Base-by-base conservation (phyloP, 2,329 filamentous ascomycete species). In the Hyphodiscus sp. region DNA sequence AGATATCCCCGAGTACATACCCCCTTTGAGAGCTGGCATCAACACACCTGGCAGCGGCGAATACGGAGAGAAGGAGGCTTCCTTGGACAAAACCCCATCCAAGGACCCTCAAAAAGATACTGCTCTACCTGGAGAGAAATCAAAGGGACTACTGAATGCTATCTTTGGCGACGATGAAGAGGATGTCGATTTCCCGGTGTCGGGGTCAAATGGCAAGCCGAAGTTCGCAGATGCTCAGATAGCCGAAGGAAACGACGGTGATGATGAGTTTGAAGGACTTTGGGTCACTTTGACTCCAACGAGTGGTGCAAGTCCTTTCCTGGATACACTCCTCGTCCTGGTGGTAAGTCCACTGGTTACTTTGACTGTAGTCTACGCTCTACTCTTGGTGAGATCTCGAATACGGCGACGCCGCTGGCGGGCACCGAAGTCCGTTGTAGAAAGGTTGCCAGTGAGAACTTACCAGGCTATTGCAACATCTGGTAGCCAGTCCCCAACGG, bases 261-360 rank as follows among this genome's bases (percentile, higher is more conserved):
- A 68, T 58, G 72, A 76, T 41, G 74, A 76, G 13, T 85, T 85
- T 59, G 85, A 94, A 63, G 92, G 91, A 1, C 80, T 99, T 4
- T 97, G 91, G 91, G 90, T 99, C n/a, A 96, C 94, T 8, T 82
- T 99, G 52, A 94, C 90, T 0, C 94, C 91, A 1, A 91, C 91
- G 0, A 92, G 83, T 70, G 92, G 90, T 58, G 87, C 87, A 5
- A 95, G 87, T 62, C 91, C 94, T 0, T 96, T 99, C 73, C 91
- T 97, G 62, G 94, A 99, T 68, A 97, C 92, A 0, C 79, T 99
- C 2, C 77, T 97, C n/a, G 91, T 99, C 9, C 76, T 99, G n/a
- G 91, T 99, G 30, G 85, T 97, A 51, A 96, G 91, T 65, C 94
- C 94, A 8, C 73, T 99, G 15, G 85, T 97, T 50, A 97, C 94